Conservation (phyloP, 805 yeast species). For the Saturnispora mendoncae region DNA sequence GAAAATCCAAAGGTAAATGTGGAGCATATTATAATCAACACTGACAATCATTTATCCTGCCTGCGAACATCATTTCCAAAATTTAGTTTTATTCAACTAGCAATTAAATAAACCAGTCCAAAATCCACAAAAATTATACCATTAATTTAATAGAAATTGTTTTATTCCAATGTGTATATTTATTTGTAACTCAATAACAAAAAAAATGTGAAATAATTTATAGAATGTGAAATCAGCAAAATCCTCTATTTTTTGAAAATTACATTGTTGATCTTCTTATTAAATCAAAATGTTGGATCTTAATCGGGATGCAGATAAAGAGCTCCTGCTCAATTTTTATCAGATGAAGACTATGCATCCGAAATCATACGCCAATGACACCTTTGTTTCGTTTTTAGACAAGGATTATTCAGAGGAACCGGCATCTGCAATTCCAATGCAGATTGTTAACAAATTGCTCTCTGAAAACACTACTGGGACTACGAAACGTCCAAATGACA, state of each 20-base stretch:
- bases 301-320: conserved; percentile 11
- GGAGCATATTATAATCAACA: not conserved
- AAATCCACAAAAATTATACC: not conserved
- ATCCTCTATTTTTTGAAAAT: not conserved
- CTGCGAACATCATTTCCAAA: not conserved
- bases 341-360: conserved; percentile 39
- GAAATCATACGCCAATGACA: conserved; percentile 19
- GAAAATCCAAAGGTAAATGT: not conserved
- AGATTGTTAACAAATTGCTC: conserved; percentile 19
- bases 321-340: conserved; percentile 28
- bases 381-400: conserved; percentile 15
- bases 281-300: conserved; percentile 5
- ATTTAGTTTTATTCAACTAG: not conserved
- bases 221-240: too few relatives aligned
- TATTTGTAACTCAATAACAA: too few relatives aligned
- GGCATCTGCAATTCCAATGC: conserved; percentile 18
- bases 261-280: not conserved
- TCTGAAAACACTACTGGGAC: conserved; percentile 16
- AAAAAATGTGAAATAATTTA: not conserved
- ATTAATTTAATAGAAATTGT: not conserved
- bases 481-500: not conserved
- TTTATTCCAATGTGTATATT: too few relatives aligned
- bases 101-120: not conserved
- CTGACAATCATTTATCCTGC: not conserved
- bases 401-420: conserved; percentile 15